Conservation (phyloP, 2,329 filamentous ascomycete species). For the Dryadomyces quercus-mongolicae region DNA sequence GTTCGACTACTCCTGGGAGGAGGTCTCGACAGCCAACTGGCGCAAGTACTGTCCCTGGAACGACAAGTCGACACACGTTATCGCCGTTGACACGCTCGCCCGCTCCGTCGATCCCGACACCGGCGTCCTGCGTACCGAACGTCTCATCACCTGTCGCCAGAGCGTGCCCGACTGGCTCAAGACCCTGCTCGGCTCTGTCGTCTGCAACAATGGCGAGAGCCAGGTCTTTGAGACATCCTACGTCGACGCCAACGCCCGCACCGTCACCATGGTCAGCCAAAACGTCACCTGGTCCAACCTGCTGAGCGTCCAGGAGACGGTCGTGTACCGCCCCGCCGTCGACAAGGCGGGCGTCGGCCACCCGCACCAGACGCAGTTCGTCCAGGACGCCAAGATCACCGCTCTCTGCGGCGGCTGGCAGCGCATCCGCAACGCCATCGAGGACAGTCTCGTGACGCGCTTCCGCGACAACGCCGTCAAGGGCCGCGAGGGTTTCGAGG, state of each 20-base stretch:
- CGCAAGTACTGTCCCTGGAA: slow-evolving; percentile 99
- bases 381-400: slow-evolving; percentile 84
- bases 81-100: slow-evolving; percentile 85
- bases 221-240: slow-evolving; percentile 94
- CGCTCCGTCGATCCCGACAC: slow-evolving; percentile 47
- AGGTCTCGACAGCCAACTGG: slow-evolving; percentile 97
- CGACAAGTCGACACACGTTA: slow-evolving; percentile 92
- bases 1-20: slow-evolving; percentile 97
- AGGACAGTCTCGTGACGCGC: slow-evolving; percentile 73
- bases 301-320: slow-evolving; percentile 84
- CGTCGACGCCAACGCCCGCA: slow-evolving; percentile 71
- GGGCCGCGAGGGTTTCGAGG: slow-evolving; percentile 89
- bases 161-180: slow-evolving; percentile 68
- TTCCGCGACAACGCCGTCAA: slow-evolving; percentile 88
- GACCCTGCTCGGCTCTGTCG: slow-evolving; percentile 59
- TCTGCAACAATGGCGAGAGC: slow-evolving; percentile 49
- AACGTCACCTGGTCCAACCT: slow-evolving; percentile 92
- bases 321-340: slow-evolving; percentile 59
- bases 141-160: slow-evolving; percentile 50
- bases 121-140: slow-evolving; percentile 49
- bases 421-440: slow-evolving; percentile 90
- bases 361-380: slow-evolving; percentile 60
- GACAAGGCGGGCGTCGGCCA: slow-evolving; percentile 7
- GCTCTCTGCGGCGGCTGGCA: slow-evolving; percentile 95
- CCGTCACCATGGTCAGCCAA: slow-evolving; percentile 91